Evolutionary conservation across 495 filamentous ascomycete species (phyloP), one percentile per base, ranked within the genome.

Genomic region (Halenospora varia): DNA sequence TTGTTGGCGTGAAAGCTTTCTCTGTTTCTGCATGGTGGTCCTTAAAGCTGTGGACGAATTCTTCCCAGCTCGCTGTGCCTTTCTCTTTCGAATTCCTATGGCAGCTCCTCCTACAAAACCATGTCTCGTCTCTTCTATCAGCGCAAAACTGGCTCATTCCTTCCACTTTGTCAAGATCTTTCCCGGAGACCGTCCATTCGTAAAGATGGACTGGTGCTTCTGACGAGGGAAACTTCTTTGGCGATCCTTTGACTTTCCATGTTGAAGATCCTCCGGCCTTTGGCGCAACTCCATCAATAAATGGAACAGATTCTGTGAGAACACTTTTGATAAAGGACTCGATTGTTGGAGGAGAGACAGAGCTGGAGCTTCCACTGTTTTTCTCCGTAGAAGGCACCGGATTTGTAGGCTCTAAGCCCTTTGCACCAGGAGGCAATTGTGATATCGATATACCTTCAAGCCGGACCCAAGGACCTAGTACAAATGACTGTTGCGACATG

Each of bases 1-100:
- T 80, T 52, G 77, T 79, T 13, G 88, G 87, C 26, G 88, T 94
- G 67, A 88, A 92, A 42, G 80, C 80, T 65, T 70, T 77, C 70
- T 95, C 90, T 59, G 88, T 77, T 69, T 80, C 71, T 3, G 79
- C 80, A 70, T 93, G 90, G 48, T 82, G 68, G 11, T 75, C 69
- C 60, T 82, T 77, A 61, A 92, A 70, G 29, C 78, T 81, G 0
- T 59, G 57, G 20, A 78, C 72, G 60, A 93, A 92, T 60, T 93
- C 89, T 0, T 57, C 69, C 76, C 80, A 89, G 19, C 69, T 77
- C 6, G 86, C 88, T 3, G 87, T 85, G 0, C 86, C 87, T 15
- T 73, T 62, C 41, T 67, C 64, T 3, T 70, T 62, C 1, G 65
- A 68, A 54, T 90, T 77, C 25, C 69, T 68, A 69, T 94, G 88